Percentiles rank a stretch among this genome's conserved stretches.
Conservation (phyloP, 2,329 filamentous ascomycete species). For the Diaporthe longicolla region DNA sequence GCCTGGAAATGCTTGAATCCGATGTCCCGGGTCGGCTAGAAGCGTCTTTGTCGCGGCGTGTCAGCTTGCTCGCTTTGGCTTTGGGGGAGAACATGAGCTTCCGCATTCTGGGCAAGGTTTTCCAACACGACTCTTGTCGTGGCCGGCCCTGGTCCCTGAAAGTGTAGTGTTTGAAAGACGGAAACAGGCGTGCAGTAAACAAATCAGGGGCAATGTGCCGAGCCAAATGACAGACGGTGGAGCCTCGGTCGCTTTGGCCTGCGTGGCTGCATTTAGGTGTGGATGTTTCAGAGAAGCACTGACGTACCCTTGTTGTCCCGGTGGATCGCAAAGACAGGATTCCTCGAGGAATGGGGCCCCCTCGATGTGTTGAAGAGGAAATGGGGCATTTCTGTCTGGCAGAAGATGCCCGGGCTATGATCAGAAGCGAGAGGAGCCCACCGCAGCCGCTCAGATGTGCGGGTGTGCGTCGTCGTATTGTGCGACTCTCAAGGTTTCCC, state of each 20-base stretch:
- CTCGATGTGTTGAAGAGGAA: slow-evolving; percentile 43
- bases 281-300: slow-evolving; percentile 39
- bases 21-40: slow-evolving; percentile 40
- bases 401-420: neutral
- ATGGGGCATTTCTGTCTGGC: slow-evolving; percentile 48
- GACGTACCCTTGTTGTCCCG: slow-evolving; percentile 50
- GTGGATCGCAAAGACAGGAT: slow-evolving; percentile 47
- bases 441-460: neutral
- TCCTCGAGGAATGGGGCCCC: slow-evolving; percentile 45
- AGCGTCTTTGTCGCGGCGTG: slow-evolving; percentile 41
- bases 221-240: slow-evolving; percentile 43
- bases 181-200: slow-evolving; percentile 44
- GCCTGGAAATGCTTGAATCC: slow-evolving; percentile 40
- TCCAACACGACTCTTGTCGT: slow-evolving; percentile 37
- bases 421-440: neutral
- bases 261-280: slow-evolving; percentile 39
- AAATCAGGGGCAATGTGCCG: slow-evolving; percentile 40
- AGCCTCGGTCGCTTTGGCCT: slow-evolving; percentile 36
- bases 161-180: slow-evolving; percentile 32
- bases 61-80: slow-evolving; percentile 42
- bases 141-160: slow-evolving; percentile 41
- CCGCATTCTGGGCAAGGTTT: slow-evolving; percentile 41
- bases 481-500: slow-evolving; percentile 21
- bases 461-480: slow-evolving; percentile 8
- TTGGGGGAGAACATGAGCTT: slow-evolving; percentile 43